These are phyloP conservation scores for Leccinum pellstonianum DNA, from an alignment of 768 basidiomycete genomes.

Conservation along the genomic window DNA sequence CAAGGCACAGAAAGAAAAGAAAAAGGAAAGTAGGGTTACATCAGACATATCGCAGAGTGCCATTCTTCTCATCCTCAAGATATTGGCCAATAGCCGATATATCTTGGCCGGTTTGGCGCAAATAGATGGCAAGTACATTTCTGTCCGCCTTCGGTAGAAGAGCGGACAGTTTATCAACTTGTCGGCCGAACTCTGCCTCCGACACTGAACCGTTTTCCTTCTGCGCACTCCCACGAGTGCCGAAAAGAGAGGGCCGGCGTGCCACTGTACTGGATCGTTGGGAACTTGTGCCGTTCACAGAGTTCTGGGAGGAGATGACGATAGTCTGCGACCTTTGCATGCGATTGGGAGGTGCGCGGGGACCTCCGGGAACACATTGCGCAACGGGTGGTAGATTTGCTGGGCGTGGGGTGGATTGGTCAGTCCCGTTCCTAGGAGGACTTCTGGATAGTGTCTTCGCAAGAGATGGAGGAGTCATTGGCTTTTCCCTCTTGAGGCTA, in stretches of 20 bases:
- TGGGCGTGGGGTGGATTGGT: conserved; percentile 30
- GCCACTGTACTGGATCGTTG: conserved; percentile 34
- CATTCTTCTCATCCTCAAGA: conserved; percentile 81
- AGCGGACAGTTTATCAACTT: conserved; percentile 70
- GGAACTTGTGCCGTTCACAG: conserved; percentile 12
- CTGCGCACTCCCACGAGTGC: conserved; percentile 19
- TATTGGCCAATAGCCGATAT: conserved; percentile 86
- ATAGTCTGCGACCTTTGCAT: conserved; percentile 68
- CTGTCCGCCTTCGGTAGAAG: conserved; percentile 74
- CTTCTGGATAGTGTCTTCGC: conserved; percentile 38
- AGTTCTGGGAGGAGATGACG: conserved; percentile 39
- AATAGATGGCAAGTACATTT: conserved; percentile 63
- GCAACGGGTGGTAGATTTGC: conserved; percentile 31
- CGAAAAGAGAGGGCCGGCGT: conserved; percentile 31
- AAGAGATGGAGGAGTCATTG: conserved; percentile 33
- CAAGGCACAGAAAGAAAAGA: conserved; percentile 3
- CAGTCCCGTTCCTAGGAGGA: conserved; percentile 29
- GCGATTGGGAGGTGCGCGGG: conserved; percentile 64
- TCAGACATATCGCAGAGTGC: conserved; percentile 46
- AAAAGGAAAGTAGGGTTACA: conserved; percentile 3
- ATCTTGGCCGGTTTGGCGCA: conserved; percentile 73
- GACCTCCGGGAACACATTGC: conserved; percentile 70
- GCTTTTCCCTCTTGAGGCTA: conserved; percentile 47
- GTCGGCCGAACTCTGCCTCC: conserved; percentile 53
- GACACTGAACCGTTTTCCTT: conserved; percentile 7